phyloP scores from a whole-genome alignment of 139 green algal species.

The Coccomyxa sp. region DNA sequence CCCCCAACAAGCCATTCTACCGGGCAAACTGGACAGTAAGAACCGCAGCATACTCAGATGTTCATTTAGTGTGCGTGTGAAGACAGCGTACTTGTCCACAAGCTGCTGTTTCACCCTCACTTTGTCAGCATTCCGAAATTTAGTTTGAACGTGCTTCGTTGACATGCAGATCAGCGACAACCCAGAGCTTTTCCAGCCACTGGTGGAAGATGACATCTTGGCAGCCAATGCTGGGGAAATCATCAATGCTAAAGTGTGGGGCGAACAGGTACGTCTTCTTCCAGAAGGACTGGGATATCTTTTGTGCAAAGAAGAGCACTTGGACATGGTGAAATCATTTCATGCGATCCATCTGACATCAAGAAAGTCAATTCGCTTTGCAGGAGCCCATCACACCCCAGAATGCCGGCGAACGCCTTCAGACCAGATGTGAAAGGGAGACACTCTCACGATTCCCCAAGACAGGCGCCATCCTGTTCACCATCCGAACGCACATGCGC shows the following conservation, averaged over 20 bases:
- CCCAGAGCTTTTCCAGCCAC: constrained; percentile 13
- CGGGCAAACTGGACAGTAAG: constrained; percentile 16
- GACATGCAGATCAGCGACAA: constrained; percentile 16
- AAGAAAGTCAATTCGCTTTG: neutral
- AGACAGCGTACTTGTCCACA: too few species aligned
- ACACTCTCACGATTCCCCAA: constrained; percentile 15
- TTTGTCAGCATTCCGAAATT: too few species aligned
- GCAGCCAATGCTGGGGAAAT: neutral
- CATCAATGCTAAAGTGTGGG: neutral
- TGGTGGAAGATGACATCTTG: constrained; percentile 8
- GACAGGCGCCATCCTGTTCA: constrained; percentile 17
- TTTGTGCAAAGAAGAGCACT: neutral
- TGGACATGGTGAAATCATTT: neutral
- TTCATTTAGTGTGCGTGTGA: too few species aligned
- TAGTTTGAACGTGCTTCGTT: neutral
- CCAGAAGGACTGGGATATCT: neutral
- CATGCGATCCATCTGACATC: neutral
- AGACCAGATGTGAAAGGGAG: constrained; percentile 17
- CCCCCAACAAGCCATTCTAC: constrained; percentile 10
- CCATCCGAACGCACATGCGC: constrained; percentile 15
- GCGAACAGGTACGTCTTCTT: neutral
- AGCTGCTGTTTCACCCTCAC: too few species aligned
- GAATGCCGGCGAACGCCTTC: neutral
- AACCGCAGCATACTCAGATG: neutral
- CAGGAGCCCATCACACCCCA: neutral